phyloP scores from a whole-genome alignment of 352 stramenopile species.

The Globisporangium viniferum region DNA sequence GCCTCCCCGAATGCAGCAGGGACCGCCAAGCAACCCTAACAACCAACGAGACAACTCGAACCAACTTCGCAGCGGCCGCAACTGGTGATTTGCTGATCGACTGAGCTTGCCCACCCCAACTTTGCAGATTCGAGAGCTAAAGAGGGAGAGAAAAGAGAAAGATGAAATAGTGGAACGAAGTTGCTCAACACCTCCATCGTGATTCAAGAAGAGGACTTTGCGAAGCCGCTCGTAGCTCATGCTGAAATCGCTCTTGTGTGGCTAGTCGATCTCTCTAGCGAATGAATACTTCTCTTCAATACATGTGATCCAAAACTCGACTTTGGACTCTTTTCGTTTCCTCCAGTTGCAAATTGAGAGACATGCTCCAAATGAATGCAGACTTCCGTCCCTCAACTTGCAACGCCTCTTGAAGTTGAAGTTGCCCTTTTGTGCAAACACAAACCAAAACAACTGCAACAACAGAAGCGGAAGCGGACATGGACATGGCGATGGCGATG shows the following conservation, averaged over 20 bases:
- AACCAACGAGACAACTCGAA: not conserved
- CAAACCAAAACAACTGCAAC: not conserved
- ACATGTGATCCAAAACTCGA: not conserved
- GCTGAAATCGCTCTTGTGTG: not conserved
- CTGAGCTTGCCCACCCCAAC: not conserved
- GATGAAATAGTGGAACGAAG: not conserved
- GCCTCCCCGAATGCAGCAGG: not conserved
- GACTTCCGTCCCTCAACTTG: not conserved
- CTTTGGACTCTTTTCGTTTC: not conserved
- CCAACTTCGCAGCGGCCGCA: not conserved
- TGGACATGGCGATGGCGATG: constrained; percentile 7
- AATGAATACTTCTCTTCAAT: not conserved
- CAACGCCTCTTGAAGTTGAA: constrained; percentile 19
- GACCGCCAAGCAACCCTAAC: not conserved
- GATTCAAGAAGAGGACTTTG: not conserved
- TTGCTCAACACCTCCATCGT: not conserved
- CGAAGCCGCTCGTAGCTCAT: not conserved
- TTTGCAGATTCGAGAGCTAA: not conserved
- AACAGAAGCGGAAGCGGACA: not conserved
- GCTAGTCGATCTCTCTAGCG: not conserved
- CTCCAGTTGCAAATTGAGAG: not conserved
- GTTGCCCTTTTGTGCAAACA: constrained; percentile 15
- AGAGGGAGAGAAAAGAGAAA: not conserved
- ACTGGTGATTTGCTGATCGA: not conserved
- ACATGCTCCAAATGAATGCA: no score